These are phyloP conservation scores for Hypomontagnella submonticulosa DNA, from an alignment of 495 filamentous ascomycete species.

Conservation along the genomic window DNA sequence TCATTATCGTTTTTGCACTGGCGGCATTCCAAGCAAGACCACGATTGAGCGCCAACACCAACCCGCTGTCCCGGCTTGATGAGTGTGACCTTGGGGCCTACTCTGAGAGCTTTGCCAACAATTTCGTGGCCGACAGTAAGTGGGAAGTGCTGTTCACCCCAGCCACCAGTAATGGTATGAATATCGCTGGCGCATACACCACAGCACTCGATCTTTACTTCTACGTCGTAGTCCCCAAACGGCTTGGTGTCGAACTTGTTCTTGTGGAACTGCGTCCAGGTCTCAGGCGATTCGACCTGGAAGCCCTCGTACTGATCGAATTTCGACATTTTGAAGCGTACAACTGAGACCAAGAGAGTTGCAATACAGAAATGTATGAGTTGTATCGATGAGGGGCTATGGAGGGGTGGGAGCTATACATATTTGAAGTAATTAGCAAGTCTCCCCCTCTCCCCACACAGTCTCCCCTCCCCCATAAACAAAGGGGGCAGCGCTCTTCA, in stretches of 20 bases:
- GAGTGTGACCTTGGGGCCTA: slow-evolving; percentile 66
- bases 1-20: slow-evolving; percentile 70
- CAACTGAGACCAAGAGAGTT: background rate
- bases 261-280: slow-evolving; percentile 65
- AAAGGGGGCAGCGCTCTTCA: slow-evolving; percentile 8
- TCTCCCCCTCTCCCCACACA: slow-evolving; percentile 6
- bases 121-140: slow-evolving; percentile 65
- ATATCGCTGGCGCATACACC: slow-evolving; percentile 69
- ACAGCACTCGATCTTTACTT: slow-evolving; percentile 60
- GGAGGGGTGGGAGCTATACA: slow-evolving; percentile 9
- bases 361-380: slow-evolving; percentile 11
- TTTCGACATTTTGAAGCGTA: slow-evolving; percentile 42
- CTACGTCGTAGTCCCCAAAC: slow-evolving; percentile 68
- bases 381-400: slow-evolving; percentile 23
- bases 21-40: slow-evolving; percentile 64
- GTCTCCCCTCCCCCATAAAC: slow-evolving; percentile 7
- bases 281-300: slow-evolving; percentile 63
- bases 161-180: slow-evolving; percentile 66
- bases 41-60: slow-evolving; percentile 68
- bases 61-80: slow-evolving; percentile 66
- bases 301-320: slow-evolving; percentile 59
- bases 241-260: slow-evolving; percentile 68
- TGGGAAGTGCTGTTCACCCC: slow-evolving; percentile 65
- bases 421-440: slow-evolving; percentile 10
- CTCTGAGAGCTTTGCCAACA: slow-evolving; percentile 61